phyloP scores from a whole-genome alignment of 768 basidiomycete genomes.

The Suillus brevipes region DNA sequence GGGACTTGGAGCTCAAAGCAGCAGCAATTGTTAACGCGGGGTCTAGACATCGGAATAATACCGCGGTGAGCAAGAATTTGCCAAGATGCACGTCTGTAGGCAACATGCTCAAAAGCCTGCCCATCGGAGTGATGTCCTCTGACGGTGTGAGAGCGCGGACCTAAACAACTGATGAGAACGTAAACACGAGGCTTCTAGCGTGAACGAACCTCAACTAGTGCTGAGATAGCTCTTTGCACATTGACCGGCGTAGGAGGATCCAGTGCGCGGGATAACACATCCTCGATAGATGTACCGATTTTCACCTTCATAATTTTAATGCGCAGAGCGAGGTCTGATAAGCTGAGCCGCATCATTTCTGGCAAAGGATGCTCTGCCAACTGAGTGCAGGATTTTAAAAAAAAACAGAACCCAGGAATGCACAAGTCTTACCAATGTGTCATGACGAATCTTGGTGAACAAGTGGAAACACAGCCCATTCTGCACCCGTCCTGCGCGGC shows the following conservation, averaged over 20 bases:
- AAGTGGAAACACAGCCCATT: slow-evolving; percentile 92
- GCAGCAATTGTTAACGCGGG: slow-evolving; percentile 97
- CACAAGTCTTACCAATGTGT: slow-evolving; percentile 56
- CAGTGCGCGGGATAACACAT: slow-evolving; percentile 81
- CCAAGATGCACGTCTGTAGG: slow-evolving; percentile 96
- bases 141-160: slow-evolving; percentile 80
- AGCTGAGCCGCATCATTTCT: slow-evolving; percentile 91
- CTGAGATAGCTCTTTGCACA: slow-evolving; percentile 85
- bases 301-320: slow-evolving; percentile 95
- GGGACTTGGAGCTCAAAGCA: slow-evolving; percentile 88
- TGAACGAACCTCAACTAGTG: slow-evolving; percentile 77
- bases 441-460: slow-evolving; percentile 86
- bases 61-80: slow-evolving; percentile 85
- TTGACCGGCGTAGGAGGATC: slow-evolving; percentile 88
- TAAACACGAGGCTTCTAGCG: neutral
- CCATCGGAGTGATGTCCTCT: slow-evolving; percentile 96
- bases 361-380: slow-evolving; percentile 89
- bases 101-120: slow-evolving; percentile 82
- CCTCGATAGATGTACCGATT: slow-evolving; percentile 82
- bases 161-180: slow-evolving; percentile 35
- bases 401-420: neutral
- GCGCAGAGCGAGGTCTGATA: slow-evolving; percentile 87
- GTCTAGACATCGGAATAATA: slow-evolving; percentile 86
- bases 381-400: slow-evolving; percentile 38
- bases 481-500: slow-evolving; percentile 90